Base-by-base conservation (phyloP, 345 rosid species). In the Isatis tinctoria region DNA sequence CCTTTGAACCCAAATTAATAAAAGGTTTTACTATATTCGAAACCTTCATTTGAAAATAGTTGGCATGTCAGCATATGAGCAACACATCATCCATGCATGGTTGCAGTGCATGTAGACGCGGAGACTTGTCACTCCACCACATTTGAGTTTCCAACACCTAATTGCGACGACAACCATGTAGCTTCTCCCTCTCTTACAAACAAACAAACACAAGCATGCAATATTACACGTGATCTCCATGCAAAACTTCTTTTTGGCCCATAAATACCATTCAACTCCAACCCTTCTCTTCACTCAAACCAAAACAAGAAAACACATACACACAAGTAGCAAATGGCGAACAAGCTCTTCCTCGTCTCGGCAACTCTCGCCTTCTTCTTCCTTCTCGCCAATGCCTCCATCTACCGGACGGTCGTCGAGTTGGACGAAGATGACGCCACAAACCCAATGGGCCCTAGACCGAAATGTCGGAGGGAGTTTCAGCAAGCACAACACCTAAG, bases 271-370 rank as follows among this genome's bases (percentile, higher is more conserved):
- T 49, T 6, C 6, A 59, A 27, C 39, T 2, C 30, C 28, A n/a
- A n/a, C n/a, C n/a, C n/a, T n/a, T n/a, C 60, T 26, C 41, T 26
- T 48, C 67, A 58, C 41, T 35, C 65, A 16, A 27, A 49, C 75
- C 36, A 43, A 36, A 24, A 17, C 49, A 57, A 36, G 8, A 1
- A 56, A 22, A 24, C 6, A n/a, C n/a, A n/a, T n/a, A 27, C 18
- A 43, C 39, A 40, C 14, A 30, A 22, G 14, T 35, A 49, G 0
- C 49, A n/a, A 49, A 74, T 74, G 78, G 78, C 78, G 0, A 72
- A 60, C 58, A 74, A 72, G 60, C 70, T 78, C 77, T 60, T 73
- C 53, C 77, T 78, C 43, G 64, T 78, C 20, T 43, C 8, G 27
- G 53, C 78, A n/a, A 43, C 74, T 18, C 73, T 78, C 3, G 73